Conservation (phyloP, 306 rosid genomes). For the Vachellia pachyceras region DNA sequence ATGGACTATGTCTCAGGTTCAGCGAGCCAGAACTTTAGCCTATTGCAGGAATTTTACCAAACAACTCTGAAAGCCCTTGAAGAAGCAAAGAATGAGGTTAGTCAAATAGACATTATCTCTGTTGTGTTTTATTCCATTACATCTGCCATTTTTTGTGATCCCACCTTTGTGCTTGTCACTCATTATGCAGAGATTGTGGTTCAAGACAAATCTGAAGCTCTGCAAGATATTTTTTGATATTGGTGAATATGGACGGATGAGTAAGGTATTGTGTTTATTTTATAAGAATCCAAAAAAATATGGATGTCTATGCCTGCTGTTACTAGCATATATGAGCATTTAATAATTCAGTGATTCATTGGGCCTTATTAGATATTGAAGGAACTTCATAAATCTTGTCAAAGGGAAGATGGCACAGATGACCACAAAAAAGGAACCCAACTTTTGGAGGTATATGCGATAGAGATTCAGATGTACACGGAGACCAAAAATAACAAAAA, state of each 20-base stretch:
- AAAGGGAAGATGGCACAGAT: slow-evolving; percentile 95
- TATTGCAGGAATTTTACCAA: slow-evolving; percentile 94
- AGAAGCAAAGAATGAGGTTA: slow-evolving; percentile 98
- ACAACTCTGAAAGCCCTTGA: slow-evolving; percentile 94
- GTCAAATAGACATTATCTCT: slow-evolving; percentile 28
- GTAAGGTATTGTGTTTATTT: slow-evolving; percentile 60
- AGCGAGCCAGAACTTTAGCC: slow-evolving; percentile 91
- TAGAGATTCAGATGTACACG: slow-evolving; percentile 97
- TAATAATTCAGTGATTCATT: slow-evolving; percentile 35
- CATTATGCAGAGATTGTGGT: slow-evolving; percentile 87
- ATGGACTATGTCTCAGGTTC: slow-evolving; percentile 99
- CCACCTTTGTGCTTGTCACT: slow-evolving; percentile 10
- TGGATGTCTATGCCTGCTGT: slow-evolving; percentile 12
- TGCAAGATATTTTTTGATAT: slow-evolving; percentile 98
- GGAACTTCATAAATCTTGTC: slow-evolving; percentile 93
- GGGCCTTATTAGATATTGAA: slow-evolving; percentile 71
- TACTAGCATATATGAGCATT: slow-evolving; percentile 22
- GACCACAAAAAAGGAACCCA: slow-evolving; percentile 99
- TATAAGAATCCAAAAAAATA: slow-evolving; percentile 1
- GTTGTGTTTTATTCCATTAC: neutral
- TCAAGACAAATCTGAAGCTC: slow-evolving; percentile 97
- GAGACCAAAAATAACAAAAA: slow-evolving; percentile 98
- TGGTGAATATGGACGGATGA: slow-evolving; percentile 99
- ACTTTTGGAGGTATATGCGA: slow-evolving; percentile 93
- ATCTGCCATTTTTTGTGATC: slow-evolving; percentile 27